A percentile compares a stretch with the other conserved stretches of the same genome.
Evolutionary conservation across 352 stramenopile genomes (phyloP).

Genomic region (Thalassiosira mediterranea): DNA sequence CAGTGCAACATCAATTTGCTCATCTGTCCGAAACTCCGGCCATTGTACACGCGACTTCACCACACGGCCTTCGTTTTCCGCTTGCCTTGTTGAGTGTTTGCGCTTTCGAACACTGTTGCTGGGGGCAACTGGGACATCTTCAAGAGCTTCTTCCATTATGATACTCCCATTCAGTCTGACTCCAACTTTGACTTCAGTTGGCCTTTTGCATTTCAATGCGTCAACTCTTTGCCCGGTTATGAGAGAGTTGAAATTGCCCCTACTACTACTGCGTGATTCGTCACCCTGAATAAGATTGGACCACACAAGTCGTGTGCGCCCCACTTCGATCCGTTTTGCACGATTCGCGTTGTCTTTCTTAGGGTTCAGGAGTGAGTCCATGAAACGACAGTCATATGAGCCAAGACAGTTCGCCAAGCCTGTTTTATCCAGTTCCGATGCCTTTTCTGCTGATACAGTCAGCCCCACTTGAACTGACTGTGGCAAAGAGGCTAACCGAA

Average conservation of each 20-base stretch:
- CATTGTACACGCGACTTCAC: slow-evolving; percentile 17
- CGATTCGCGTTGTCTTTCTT: slow-evolving; percentile 47
- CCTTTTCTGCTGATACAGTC: slow-evolving; percentile 43
- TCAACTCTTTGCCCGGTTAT: slow-evolving; percentile 53
- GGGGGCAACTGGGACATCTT: slow-evolving; percentile 25
- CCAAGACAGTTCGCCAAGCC: slow-evolving; percentile 41
- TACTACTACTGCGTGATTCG: slow-evolving; percentile 25
- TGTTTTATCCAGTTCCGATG: slow-evolving; percentile 40
- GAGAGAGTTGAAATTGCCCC: slow-evolving; percentile 51
- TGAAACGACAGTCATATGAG: slow-evolving; percentile 62
- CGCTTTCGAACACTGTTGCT: slow-evolving; percentile 35
- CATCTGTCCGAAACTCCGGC: slow-evolving; percentile 39
- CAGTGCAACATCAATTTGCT: slow-evolving; percentile 53
- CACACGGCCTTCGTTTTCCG: slow-evolving; percentile 30
- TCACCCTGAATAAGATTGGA: slow-evolving; percentile 45
- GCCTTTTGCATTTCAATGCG: slow-evolving; percentile 54
- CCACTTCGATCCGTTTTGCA: slow-evolving; percentile 46
- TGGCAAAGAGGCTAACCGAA: slow-evolving; percentile 45
- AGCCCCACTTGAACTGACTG: slow-evolving; percentile 40
- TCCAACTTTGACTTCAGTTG: slow-evolving; percentile 65
- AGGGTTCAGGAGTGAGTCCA: slow-evolving; percentile 28
- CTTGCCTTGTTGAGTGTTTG: slow-evolving; percentile 53
- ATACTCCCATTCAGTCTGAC: slow-evolving; percentile 69
- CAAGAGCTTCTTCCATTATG: slow-evolving; percentile 52
- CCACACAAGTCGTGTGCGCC: slow-evolving; percentile 58